A percentile compares a stretch with the other conserved stretches of the same genome.
Evolutionary conservation across 2,329 filamentous ascomycete genomes (phyloP).

Genomic region (Diaporthe eres): DNA sequence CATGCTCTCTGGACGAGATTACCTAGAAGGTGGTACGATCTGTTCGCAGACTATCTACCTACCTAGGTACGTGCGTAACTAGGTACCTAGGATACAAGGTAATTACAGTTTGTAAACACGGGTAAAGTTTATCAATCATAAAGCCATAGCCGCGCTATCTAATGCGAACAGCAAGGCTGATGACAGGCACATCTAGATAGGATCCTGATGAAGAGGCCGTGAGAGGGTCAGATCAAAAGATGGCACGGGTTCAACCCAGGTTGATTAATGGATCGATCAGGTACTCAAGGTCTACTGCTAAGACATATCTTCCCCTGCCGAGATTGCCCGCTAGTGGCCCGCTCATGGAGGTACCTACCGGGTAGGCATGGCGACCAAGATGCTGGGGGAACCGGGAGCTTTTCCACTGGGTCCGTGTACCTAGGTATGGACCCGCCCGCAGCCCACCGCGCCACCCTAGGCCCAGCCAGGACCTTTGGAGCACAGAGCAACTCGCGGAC

Average conservation of each 20-base stretch:
- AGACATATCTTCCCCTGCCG: background rate
- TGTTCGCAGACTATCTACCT: background rate
- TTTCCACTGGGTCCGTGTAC: conserved; percentile 20
- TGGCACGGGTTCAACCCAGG: background rate
- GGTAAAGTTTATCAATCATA: background rate
- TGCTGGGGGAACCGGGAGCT: conserved; percentile 27
- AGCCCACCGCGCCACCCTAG: conserved; percentile 11
- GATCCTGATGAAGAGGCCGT: background rate
- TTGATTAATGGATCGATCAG: background rate
- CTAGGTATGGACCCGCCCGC: background rate
- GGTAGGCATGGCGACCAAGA: conserved; percentile 14
- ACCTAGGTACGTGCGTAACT: background rate
- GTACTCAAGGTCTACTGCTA: background rate
- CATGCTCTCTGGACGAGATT: background rate
- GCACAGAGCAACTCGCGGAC: conserved; percentile 14
- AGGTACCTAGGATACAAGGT: background rate
- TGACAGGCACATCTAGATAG: background rate
- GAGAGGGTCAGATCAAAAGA: background rate
- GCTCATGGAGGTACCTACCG: background rate
- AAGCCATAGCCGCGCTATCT: background rate
- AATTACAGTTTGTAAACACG: background rate
- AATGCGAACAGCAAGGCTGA: background rate
- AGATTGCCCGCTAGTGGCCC: background rate
- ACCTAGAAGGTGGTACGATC: background rate
- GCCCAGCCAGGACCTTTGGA: conserved; percentile 9